Evolutionary conservation across 2,329 filamentous ascomycete genomes (phyloP).

Genomic region (Chaetomiaceae sp.): DNA sequence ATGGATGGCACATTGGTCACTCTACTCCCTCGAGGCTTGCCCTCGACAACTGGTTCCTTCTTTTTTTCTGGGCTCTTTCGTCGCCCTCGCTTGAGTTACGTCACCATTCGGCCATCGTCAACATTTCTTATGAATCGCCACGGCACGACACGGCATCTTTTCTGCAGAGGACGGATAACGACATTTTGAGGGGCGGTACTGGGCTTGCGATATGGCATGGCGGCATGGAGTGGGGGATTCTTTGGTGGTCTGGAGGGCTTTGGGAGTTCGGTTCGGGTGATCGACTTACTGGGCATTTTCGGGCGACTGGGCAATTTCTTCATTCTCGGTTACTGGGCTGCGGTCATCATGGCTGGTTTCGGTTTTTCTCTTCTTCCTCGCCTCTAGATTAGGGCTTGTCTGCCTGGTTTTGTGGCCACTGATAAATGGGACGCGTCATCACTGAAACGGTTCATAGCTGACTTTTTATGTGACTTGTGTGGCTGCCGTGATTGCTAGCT

Average conservation of each 20-base stretch:
- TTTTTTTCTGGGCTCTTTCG: too few relatives aligned
- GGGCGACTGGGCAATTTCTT: background rate
- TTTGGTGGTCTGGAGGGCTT: background rate
- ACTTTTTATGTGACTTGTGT: background rate
- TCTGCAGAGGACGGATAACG: background rate
- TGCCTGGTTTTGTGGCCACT: background rate
- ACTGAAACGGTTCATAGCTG: background rate
- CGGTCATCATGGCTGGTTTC: background rate
- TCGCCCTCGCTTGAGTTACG: too few relatives aligned
- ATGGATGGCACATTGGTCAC: too few relatives aligned
- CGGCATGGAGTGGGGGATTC: background rate
- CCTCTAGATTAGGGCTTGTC: background rate
- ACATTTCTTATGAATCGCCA: too few relatives aligned
- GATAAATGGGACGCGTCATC: slow-evolving; percentile 2
- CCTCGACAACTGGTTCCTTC: too few relatives aligned
- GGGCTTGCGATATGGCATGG: too few relatives aligned
- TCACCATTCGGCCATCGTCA: background rate
- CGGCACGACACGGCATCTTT: background rate
- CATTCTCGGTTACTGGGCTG: slow-evolving; percentile 1
- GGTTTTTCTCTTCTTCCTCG: background rate
- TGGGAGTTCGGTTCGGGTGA: background rate
- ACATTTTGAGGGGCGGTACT: background rate
- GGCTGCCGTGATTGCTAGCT: background rate
- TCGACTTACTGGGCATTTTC: background rate
- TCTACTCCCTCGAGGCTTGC: too few relatives aligned